Base-by-base conservation (phyloP, 768 basidiomycete genomes). In the Cyathus striatus region DNA sequence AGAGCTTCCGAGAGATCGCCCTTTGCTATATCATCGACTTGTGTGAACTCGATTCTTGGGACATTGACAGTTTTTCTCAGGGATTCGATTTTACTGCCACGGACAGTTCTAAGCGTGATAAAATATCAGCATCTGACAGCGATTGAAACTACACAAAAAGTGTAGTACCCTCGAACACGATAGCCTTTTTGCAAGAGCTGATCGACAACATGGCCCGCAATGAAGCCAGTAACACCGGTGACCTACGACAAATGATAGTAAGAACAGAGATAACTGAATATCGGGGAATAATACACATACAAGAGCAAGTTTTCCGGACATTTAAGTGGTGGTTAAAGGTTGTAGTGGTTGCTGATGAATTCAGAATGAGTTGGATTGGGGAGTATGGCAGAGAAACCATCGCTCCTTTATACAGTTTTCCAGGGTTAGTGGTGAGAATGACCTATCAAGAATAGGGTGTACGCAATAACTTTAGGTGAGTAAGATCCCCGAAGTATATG, bases 1-100 rank as follows among this genome's bases (percentile, higher is more conserved):
- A 79, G 65, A 1, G 73, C 73, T 23, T 73, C 68, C 38, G 76
- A 69, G 43, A 79, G 75, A 40, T 62, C 57, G 33, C 58, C 56
- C 13, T 49, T 57, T 13, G 57, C 55, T 23, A 68, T 42, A 42
- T 69, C 66, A 40, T 62, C 53, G 35, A 67, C 49, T 22, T 48
- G 34, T 14, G 54, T 48, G 35, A 65, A 61, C 40, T 65, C 62
- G 21, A 65, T 50, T 6, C 56, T 56, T 7, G 57, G 48, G 20
- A 50, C 51, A 23, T 61, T 58, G 45, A 58, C 43, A 14, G 49
- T 53, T 0, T 52, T 53, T n/a, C 32, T 44, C 6, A 52, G 47
- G 5, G 42, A 45, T 41, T 54, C 50, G 23, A 45, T 58, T 47
- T 66, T 69, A 9, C 55, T 57, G 3, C 58, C 53, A 14, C 68